Evolutionary conservation across 257 asterid species (phyloP), one percentile per base, ranked within the genome.

Genomic region (Solanum stenotomum): DNA sequence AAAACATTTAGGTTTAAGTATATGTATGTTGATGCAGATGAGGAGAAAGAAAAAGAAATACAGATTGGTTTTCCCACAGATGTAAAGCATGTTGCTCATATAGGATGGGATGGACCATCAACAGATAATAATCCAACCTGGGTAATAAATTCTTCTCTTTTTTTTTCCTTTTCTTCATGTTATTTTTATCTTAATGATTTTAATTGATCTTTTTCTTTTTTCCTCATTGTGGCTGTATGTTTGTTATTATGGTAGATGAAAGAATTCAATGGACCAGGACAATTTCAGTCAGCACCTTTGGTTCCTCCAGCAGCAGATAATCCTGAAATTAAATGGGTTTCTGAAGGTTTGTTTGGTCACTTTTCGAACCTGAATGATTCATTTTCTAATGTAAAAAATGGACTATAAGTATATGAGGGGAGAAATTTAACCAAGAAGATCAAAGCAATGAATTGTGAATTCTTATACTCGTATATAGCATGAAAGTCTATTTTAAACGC

Each of bases 31-130:
- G 31, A 85, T 88, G 91, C 93, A 93, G 98, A 96, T 68, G 99
- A 95, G 86, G 98, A 93, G 14, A 95, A 94, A 90, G 95, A 94
- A 86, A 89, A 90, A 37, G 95, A 94, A 8, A 92, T 97, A 49
- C 94, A 96, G 91, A 97, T 97, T 92, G 99, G 99, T 34, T 89
- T 93, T 23, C 99, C 99, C 79, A 96, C 98, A 76, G 99, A 97
- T 90, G 99, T 97, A 87, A 97, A 97, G 92, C 99, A 97, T 88
- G 99, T 97, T 75, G 99, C 98, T 88, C 99, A 97, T 82, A 97
- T 97, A 11, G 99, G 99, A 86, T 94, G 97, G 96, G 98, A 96
- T 90, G 99, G 98, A 29, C 94, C 98, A 34, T 89, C 96, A 11
- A 92, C 92, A 56, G 98, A 92, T 40, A 67, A 89, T 85, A 68